Percentiles rank a stretch among this genome's conserved stretches.
phyloP scores from a whole-genome alignment of 1,284 basidiomycete species.

The Moesziomyces sp. region DNA sequence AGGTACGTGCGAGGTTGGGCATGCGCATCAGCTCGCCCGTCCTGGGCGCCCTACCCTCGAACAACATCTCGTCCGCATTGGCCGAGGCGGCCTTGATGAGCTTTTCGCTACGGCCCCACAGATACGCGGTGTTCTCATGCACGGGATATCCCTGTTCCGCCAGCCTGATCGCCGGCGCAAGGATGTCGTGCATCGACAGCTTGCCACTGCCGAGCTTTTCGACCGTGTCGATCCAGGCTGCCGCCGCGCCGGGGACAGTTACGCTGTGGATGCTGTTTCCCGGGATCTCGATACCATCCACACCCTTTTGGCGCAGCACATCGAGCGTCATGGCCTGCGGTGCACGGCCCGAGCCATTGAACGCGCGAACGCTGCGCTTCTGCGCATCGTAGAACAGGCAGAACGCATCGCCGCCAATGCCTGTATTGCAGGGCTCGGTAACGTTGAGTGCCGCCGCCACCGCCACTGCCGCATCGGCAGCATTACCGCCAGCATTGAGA shows the following conservation, averaged over 20 bases:
- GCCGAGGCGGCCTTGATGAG: conserved; percentile 84
- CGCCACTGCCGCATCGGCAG: conserved; percentile 75
- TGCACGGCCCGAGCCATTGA: conserved; percentile 87
- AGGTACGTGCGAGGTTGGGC: conserved; percentile 83
- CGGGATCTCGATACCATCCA: conserved; percentile 72
- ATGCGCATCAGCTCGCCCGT: conserved; percentile 68
- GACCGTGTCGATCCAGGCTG: conserved; percentile 91
- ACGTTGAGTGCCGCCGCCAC: conserved; percentile 87
- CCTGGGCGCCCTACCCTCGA: conserved; percentile 76
- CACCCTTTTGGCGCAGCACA: conserved; percentile 77
- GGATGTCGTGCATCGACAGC: conserved; percentile 80
- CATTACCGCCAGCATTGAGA: conserved; percentile 88
- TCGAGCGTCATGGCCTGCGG: conserved; percentile 78
- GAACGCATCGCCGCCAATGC: conserved; percentile 81
- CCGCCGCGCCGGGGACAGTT: conserved; percentile 92
- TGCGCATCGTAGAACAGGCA: conserved; percentile 89
- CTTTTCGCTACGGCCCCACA: conserved; percentile 80
- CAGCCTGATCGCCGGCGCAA: conserved; percentile 74
- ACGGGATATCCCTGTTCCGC: conserved; percentile 66
- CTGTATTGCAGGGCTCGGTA: conserved; percentile 68
- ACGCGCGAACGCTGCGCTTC: conserved; percentile 80
- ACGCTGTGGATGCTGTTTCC: conserved; percentile 77
- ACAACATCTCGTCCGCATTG: conserved; percentile 83
- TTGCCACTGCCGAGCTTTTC: conserved; percentile 85
- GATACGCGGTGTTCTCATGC: conserved; percentile 50